Conservation (phyloP, 352 stramenopile genomes). For the Phytophthora hibernalis region DNA sequence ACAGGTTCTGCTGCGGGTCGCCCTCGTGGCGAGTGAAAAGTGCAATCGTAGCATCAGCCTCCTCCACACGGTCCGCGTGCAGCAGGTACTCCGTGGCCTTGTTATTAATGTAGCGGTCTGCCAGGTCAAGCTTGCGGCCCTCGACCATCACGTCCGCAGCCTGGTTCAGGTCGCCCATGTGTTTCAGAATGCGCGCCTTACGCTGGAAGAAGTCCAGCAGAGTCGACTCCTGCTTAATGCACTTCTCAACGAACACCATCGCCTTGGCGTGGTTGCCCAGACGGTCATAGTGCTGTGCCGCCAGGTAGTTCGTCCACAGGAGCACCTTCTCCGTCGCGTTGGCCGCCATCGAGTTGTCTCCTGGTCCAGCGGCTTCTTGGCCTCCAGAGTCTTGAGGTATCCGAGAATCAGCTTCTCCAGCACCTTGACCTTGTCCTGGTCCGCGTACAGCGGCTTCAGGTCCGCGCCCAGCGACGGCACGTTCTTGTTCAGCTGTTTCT, state of each 20-base stretch:
- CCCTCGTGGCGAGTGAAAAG: conserved; percentile 97
- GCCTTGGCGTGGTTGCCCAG: conserved; percentile 87
- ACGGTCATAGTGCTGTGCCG: conserved; percentile 93
- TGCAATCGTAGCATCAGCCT: conserved; percentile 94
- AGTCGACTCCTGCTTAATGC: conserved; percentile 92
- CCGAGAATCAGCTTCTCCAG: conserved; percentile 77
- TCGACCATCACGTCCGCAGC: conserved; percentile 94
- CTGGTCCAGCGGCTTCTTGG: conserved; percentile 60
- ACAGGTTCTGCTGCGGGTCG: conserved; percentile 97
- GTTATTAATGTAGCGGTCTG: conserved; percentile 99
- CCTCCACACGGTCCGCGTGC: conserved; percentile 91
- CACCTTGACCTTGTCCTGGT: conserved; percentile 66
- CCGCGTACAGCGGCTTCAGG: conserved; percentile 90
- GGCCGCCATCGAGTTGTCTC: conserved; percentile 40
- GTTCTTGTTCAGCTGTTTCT: conserved; percentile 86
- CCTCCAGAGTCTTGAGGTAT: conserved; percentile 83
- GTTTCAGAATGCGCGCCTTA: conserved; percentile 95
- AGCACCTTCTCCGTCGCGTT: conserved; percentile 46
- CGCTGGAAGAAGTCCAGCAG: conserved; percentile 95
- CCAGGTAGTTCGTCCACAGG: conserved; percentile 94
- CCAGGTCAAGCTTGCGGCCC: conserved; percentile 94
- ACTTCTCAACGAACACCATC: conserved; percentile 92
- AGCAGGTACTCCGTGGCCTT: conserved; percentile 98
- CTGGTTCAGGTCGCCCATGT: conserved; percentile 89
- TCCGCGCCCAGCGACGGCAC: conserved; percentile 95